Conservation (phyloP, 106 monocot genomes). For the Phalaenopsis aphrodite region DNA sequence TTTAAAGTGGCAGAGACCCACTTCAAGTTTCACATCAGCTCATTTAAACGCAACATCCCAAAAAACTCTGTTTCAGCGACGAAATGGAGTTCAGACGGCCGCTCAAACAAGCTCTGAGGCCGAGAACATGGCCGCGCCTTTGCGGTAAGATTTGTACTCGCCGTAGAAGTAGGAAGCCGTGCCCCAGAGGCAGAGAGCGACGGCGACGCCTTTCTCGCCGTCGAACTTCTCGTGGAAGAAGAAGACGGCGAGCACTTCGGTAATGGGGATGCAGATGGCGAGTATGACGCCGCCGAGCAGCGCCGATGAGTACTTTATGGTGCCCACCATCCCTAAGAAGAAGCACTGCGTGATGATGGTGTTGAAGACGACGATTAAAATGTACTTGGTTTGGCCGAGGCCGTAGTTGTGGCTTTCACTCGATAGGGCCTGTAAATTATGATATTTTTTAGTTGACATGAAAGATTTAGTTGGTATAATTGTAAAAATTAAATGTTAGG, state of each 20-base stretch:
- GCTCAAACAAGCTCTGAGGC: too few relatives aligned
- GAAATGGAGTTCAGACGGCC: too few relatives aligned
- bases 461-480: too few relatives aligned
- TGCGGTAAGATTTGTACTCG: conserved; percentile 17
- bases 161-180: conserved; percentile 54
- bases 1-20: background rate
- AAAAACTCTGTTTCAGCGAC: too few relatives aligned
- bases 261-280: conserved; percentile 8
- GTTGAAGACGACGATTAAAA: background rate
- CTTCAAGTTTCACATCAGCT: too few relatives aligned
- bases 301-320: conserved; percentile 6
- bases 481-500: too few relatives aligned
- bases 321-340: conserved; percentile 13
- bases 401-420: conserved; percentile 10
- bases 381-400: conserved; percentile 16
- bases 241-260: conserved; percentile 13
- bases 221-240: conserved; percentile 9
- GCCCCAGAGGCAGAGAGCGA: conserved; percentile 41
- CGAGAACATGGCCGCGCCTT: background rate
- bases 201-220: conserved; percentile 8
- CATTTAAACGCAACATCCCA: too few relatives aligned
- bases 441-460: too few relatives aligned
- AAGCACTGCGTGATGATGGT: conserved; percentile 13
- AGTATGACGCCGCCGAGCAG: conserved; percentile 15
- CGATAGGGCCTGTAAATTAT: conserved; percentile 13